Evolutionary conservation across 2,329 filamentous ascomycete species (phyloP).

Genomic region (Talaromyces pinophilus): DNA sequence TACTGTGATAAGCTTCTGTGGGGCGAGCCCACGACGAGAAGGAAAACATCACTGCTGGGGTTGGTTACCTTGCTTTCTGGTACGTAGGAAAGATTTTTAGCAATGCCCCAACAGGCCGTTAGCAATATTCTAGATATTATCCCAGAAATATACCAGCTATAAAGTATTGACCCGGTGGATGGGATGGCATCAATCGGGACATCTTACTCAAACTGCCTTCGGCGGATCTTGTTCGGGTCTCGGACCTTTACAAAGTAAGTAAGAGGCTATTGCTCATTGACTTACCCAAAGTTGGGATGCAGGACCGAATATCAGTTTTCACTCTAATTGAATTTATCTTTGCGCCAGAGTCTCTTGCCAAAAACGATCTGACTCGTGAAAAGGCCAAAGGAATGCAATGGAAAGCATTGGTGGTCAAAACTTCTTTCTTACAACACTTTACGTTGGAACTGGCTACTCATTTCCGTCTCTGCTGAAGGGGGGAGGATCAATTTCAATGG

Average conservation of each 20-base stretch:
- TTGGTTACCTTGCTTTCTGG: neutral
- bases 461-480: no score
- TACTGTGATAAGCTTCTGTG: neutral
- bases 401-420: no score
- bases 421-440: no score
- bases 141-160: neutral
- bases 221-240: neutral
- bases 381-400: no score
- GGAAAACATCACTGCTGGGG: neutral
- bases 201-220: neutral
- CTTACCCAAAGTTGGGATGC: neutral
- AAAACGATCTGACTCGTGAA: no score
- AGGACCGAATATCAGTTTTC: no score
- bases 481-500: no score
- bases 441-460: no score
- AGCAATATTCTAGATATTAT: neutral
- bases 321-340: no score
- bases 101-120: neutral
- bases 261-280: neutral
- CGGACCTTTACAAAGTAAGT: neutral
- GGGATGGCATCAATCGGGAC: neutral
- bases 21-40: neutral
- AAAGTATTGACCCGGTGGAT: neutral
- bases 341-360: no score
- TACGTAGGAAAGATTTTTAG: neutral